These are phyloP conservation scores for Geotrichum ghanense DNA, from an alignment of 805 yeast genomes.

Conservation along the genomic window DNA sequence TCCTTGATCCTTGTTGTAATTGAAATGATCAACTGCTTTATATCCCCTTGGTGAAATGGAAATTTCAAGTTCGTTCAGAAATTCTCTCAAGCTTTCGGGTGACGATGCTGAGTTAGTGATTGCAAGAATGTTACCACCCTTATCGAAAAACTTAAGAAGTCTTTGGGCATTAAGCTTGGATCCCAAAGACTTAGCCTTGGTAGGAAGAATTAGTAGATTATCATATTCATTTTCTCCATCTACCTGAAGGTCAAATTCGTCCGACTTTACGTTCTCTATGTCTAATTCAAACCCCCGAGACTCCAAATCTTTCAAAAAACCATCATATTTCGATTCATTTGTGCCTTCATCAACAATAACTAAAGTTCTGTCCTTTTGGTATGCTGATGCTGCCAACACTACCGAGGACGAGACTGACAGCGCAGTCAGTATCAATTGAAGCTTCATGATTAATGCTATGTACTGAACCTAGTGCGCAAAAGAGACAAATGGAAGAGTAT, in stretches of 20 bases:
- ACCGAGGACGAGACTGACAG: slow-evolving; percentile 8
- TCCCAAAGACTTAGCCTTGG: slow-evolving; percentile 32
- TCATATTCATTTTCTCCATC: slow-evolving; percentile 39
- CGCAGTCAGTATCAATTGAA: slow-evolving; percentile 4
- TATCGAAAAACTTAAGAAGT: slow-evolving; percentile 47
- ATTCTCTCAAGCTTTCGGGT: slow-evolving; percentile 52
- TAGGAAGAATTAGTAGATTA: slow-evolving; percentile 49
- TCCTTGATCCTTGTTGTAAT: slow-evolving; percentile 17
- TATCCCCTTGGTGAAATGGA: slow-evolving; percentile 70
- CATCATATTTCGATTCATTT: slow-evolving; percentile 9
- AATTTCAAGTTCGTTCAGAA: slow-evolving; percentile 72
- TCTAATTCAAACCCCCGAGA: slow-evolving; percentile 28
- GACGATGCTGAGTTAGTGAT: slow-evolving; percentile 41
- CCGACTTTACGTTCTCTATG: slow-evolving; percentile 22
- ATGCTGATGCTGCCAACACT: slow-evolving; percentile 4
- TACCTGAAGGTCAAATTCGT: slow-evolving; percentile 25
- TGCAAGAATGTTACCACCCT: slow-evolving; percentile 67
- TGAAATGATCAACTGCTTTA: slow-evolving; percentile 55
- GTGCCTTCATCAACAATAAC: slow-evolving; percentile 22
- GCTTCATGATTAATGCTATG: too few species aligned
- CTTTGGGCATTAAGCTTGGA: slow-evolving; percentile 32
- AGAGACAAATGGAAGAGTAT: too few species aligned
- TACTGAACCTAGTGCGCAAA: too few species aligned
- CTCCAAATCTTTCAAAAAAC: slow-evolving; percentile 16
- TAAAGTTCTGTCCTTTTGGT: slow-evolving; percentile 17